Evolutionary conservation across 2,329 filamentous ascomycete species (phyloP), one percentile per base, ranked within the genome.

Genomic region (Aspergillus brasiliensis): DNA sequence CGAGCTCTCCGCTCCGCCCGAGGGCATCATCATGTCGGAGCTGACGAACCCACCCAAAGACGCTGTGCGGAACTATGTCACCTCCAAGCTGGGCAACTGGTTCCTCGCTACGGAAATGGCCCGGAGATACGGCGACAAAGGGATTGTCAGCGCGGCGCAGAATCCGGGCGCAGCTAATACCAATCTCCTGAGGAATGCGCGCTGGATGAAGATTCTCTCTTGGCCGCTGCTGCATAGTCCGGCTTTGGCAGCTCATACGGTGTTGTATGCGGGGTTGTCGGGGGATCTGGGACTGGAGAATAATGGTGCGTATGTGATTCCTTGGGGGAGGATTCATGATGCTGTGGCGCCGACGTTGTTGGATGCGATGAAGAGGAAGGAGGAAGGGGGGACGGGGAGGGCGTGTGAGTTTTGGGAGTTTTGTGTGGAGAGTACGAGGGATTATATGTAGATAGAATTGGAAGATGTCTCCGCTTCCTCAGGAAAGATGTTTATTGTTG

Each of bases 71-170:
- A 77, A 76, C 57, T 79, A 78, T 60, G 67, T 71, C 25, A 69
- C 73, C 51, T 73, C 65, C 31, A 78, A 78, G 63, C 67, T 66
- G 3, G 76, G 73, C 1, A 67, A 58, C 47, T 64, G 67, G 25
- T 71, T 75, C 51, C 56, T 78, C 21, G 69, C 68, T 1, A 57
- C 54, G 15, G 69, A 72, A 51, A 73, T 70, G 57, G 69, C 71
- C 3, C 62, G 70, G 27, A 63, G 69, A 19, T 67, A 71, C n/a
- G 68, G 67, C 15, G 62, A 67, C 37, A 62, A 73, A 3, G 71
- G 70, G 3, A 68, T 78, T 19, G 59, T 77, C 51, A 76, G 72
- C 56, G 68, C 77, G 7, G 69, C 59, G 11, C 54, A 58, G 52
- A 56, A 61, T 11, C 59, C 59, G 4, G 59, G 59, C n/a, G 52